Base-by-base conservation (phyloP, 2,329 filamentous ascomycete genomes). In the Aspergillus viridinutans region DNA sequence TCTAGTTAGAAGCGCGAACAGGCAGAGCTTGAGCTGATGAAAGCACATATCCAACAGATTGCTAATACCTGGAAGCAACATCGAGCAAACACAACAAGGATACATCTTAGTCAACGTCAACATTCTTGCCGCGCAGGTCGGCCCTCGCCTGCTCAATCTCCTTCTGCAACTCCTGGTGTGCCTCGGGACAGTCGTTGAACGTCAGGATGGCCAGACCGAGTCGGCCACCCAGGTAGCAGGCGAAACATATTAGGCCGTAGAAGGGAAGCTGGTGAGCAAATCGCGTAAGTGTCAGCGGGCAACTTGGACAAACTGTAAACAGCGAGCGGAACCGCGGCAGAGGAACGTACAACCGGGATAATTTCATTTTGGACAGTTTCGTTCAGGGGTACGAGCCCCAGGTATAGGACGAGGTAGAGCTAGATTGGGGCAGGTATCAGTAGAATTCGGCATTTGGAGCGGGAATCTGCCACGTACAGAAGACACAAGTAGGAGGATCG, bases 151-250 rank as follows among this genome's bases (percentile, higher is more conserved):
- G 72, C 72, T 72, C 72, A 87, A 80, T 96, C 89, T 97, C 90
- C 67, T 79, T 81, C 83, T 94, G 91, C 67, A 99, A 80, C 78
- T 97, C 92, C 72, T 87, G 85, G 77, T 97, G 89, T 53, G 94
- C 94, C 60, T 90, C 84, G 54, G 93, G 92, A 50, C 95, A 91
- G 76, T 97, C 92, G 81, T 96, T 94, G 83, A 99, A 99, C 56
- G 91, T 96, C 72, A 96, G 82, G 67, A 99, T 90, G 63, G 94
- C 94, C 80, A 86, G 89, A 68, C 94, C 94, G 61, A 99, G 88
- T 67, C 91, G 90, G 79, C 89, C 91, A 63, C 99, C 88, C 21
- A 99, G 87, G 77, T 92, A 92, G 61, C 92, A 89, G 76, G 92
- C 94, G 72, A 97, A 92, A 23, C 90, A 87, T 64, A 99, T 90